Evolutionary conservation across 192 early-diverging fungal species (phyloP).

Genomic region (Backusella tarrabulga): DNA sequence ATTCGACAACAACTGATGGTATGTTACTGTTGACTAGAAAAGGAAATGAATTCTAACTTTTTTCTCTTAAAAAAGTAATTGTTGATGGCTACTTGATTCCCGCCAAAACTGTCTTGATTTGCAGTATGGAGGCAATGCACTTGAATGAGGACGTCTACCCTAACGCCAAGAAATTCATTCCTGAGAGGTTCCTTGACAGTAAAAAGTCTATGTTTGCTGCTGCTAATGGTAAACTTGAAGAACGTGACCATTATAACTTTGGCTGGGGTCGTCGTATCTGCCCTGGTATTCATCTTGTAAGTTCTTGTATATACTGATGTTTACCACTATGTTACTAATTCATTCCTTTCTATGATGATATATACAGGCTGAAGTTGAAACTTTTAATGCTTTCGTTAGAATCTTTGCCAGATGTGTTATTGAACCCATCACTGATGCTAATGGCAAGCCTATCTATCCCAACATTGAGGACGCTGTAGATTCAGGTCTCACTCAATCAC

Average conservation of each 20-base stretch:
- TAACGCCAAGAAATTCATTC: conserved; percentile 45
- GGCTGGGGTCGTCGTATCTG: conserved; percentile 15
- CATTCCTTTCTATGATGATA: background rate
- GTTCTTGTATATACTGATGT: background rate
- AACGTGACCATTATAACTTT: conserved; percentile 18
- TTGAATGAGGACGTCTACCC: conserved; percentile 30
- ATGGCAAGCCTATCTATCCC: background rate
- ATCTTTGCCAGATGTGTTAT: conserved; percentile 6
- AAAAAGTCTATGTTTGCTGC: background rate
- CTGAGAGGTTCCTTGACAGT: conserved; percentile 35
- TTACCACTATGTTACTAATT: background rate
- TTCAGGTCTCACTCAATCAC: background rate
- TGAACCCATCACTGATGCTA: background rate
- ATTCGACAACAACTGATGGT: conserved; percentile 12
- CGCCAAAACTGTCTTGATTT: conserved; percentile 41
- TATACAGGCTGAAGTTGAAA: conserved; percentile 9
- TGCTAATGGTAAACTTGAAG: conserved; percentile 19
- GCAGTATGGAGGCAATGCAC: conserved; percentile 52
- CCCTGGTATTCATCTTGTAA: conserved; percentile 13
- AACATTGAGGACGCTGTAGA: background rate
- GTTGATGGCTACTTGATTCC: conserved; percentile 48
- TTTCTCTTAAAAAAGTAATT: conserved; percentile 6
- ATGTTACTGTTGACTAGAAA: background rate
- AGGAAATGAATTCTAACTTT: background rate
- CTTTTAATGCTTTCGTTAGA: background rate